Evolutionary conservation across 2,329 filamentous ascomycete genomes (phyloP), one percentile per base, ranked within the genome.

Genomic region (Penicillium concentricum): DNA sequence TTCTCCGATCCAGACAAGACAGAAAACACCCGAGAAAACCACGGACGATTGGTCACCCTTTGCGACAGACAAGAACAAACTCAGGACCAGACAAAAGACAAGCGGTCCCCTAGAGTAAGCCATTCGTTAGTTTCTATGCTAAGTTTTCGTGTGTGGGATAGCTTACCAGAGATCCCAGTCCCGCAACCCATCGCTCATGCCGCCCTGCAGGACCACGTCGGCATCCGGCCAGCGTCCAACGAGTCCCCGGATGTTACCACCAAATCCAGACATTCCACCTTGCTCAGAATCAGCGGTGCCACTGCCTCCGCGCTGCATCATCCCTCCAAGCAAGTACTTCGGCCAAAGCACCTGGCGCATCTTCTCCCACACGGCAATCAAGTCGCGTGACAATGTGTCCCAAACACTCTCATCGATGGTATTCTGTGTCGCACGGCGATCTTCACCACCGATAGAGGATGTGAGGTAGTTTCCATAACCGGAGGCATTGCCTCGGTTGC

Each of bases 341-440:
- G 94, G 94, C 77, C 91, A 99, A 59, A 99, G 85, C 38, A 99
- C 94, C 80, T 97, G 93, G 74, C 90, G 88, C 87, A 99, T 91
- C 82, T 99, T 99, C 78, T 91, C 90, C 93, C 94, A 97, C 35
- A 97, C 91, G 26, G 92, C 94, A 8, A 93, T 78, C 63, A 99
- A 79, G 74, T 99, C 94, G 65, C 94, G 88, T 51, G 90, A 91
- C 59, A 99, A 81, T n/a, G 94, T 99, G 42, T 93, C 91, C 94
- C 94, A 99, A 39, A 99, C 94, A 2, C 87, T 88, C 78, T 99
- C 94, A 75, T 99, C 94, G 74, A 99, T 95, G 44, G 94, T 99
- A 78, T 95, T 96, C 64, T 88, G 87, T 8, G 92, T 85, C 16
- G 94, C 92, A 61, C 89, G 85, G 53, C 94, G 89, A 79, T 99